Conservation (phyloP, 1,284 basidiomycete species). For the Irpex sp. region DNA sequence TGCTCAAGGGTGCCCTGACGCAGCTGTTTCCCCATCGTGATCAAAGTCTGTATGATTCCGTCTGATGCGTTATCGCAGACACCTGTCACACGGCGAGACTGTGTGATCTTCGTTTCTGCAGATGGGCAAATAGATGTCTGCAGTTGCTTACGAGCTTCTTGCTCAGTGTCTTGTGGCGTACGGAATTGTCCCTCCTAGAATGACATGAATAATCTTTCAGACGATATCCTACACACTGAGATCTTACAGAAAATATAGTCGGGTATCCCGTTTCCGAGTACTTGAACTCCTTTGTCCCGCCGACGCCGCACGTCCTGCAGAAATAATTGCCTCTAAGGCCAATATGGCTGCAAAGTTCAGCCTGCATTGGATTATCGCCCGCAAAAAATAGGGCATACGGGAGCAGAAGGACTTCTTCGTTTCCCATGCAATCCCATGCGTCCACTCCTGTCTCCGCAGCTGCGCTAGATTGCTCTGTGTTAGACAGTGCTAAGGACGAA, state of each 20-base stretch:
- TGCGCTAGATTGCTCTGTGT: too few relatives aligned
- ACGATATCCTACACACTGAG: not conserved
- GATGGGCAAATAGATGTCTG: not conserved
- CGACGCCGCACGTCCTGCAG: conserved; percentile 27
- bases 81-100: not conserved
- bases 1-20: not conserved
- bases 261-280: conserved; percentile 18
- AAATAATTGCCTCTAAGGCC: conserved; percentile 26
- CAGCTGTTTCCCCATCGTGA: conserved; percentile 4
- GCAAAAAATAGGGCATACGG: conserved; percentile 22
- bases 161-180: not conserved
- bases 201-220: not conserved
- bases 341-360: conserved; percentile 27
- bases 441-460: conserved; percentile 8
- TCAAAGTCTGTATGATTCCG: not conserved
- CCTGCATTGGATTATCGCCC: conserved; percentile 35
- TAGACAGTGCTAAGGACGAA: too few relatives aligned
- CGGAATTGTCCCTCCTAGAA: conserved; percentile 12
- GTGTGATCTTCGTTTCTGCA: not conserved
- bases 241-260: conserved; percentile 17
- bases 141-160: conserved; percentile 13
- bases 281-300: conserved; percentile 24
- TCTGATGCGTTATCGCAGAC: conserved; percentile 14
- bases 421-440: conserved; percentile 20
- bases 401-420: conserved; percentile 23